A percentile compares a stretch with the other conserved stretches of the same genome.
Conservation (phyloP, 1,284 basidiomycete species). For the Cryptococcus sp. region DNA sequence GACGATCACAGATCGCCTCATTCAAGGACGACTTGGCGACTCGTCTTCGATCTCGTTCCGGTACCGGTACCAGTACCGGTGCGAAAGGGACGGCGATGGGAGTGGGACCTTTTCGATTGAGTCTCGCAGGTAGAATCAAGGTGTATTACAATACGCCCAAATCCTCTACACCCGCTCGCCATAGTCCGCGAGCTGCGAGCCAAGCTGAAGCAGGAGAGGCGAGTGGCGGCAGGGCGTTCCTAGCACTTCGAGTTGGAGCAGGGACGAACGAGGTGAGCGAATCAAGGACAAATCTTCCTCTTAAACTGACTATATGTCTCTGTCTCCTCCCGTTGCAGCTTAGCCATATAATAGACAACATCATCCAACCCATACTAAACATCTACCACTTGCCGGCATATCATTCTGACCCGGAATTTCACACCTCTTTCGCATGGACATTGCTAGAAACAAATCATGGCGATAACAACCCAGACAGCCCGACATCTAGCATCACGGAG, state of each 20-base stretch:
- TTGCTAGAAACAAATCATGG: conserved; percentile 12
- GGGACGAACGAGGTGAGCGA: conserved; percentile 36
- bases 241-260: conserved; percentile 48
- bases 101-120: conserved; percentile 20
- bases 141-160: conserved; percentile 34
- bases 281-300: not conserved
- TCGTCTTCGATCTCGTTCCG: conserved; percentile 1
- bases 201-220: conserved; percentile 26
- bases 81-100: not conserved
- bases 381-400: conserved; percentile 43
- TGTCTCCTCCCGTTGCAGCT: conserved; percentile 17
- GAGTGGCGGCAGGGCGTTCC: conserved; percentile 42
- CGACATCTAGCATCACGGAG: not conserved
- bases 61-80: not conserved
- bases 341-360: conserved; percentile 24
- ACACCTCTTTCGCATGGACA: conserved; percentile 50
- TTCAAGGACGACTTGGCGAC: conserved; percentile 20
- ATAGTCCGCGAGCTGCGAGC: not conserved
- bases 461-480: not conserved
- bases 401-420: conserved; percentile 47
- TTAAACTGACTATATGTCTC: not conserved
- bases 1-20: conserved; percentile 34
- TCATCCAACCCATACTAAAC: conserved; percentile 36
- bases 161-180: not conserved
- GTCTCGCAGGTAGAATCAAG: conserved; percentile 27